phyloP scores from a whole-genome alignment of 2,329 filamentous ascomycete genomes.

The Fusarium transvaalense region DNA sequence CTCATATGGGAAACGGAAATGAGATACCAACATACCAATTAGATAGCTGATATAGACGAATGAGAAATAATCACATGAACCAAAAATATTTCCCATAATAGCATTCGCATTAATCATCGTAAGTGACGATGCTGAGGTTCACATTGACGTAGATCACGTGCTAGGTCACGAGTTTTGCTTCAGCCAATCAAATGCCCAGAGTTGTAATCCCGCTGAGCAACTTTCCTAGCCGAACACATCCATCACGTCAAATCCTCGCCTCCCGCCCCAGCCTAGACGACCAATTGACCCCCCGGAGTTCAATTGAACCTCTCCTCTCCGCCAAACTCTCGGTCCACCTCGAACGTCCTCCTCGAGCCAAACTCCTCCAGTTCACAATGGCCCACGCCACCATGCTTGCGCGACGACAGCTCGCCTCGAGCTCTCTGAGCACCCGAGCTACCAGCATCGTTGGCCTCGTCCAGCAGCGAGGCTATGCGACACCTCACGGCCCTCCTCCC shows the following conservation, averaged over 20 bases:
- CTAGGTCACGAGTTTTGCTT: slow-evolving; percentile 38
- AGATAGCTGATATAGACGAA: neutral
- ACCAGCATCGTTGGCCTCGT: slow-evolving; percentile 38
- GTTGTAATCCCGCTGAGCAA: slow-evolving; percentile 58
- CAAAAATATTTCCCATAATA: neutral
- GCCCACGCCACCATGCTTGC: slow-evolving; percentile 53
- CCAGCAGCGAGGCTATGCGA: slow-evolving; percentile 65
- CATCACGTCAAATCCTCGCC: slow-evolving; percentile 49
- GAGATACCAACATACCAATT: slow-evolving; percentile 24
- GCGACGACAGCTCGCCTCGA: slow-evolving; percentile 53
- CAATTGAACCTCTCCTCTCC: slow-evolving; percentile 45
- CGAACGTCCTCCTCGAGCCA: slow-evolving; percentile 30
- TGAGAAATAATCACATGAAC: neutral
- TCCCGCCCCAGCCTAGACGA: slow-evolving; percentile 41
- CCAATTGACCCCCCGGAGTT: slow-evolving; percentile 46
- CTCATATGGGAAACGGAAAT: slow-evolving; percentile 24
- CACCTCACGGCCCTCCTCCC: slow-evolving; percentile 82
- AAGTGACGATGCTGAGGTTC: neutral
- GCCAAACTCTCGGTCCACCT: slow-evolving; percentile 20
- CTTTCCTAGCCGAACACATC: slow-evolving; percentile 49
- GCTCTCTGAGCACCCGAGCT: slow-evolving; percentile 39
- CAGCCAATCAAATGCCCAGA: slow-evolving; percentile 54
- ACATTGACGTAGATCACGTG: slow-evolving; percentile 48
- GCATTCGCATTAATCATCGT: slow-evolving; percentile 3
- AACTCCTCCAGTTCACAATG: slow-evolving; percentile 44